Percentiles rank a stretch among this genome's conserved stretches.
Conservation (phyloP, 2,329 filamentous ascomycete genomes). For the Phialophora macrospora region DNA sequence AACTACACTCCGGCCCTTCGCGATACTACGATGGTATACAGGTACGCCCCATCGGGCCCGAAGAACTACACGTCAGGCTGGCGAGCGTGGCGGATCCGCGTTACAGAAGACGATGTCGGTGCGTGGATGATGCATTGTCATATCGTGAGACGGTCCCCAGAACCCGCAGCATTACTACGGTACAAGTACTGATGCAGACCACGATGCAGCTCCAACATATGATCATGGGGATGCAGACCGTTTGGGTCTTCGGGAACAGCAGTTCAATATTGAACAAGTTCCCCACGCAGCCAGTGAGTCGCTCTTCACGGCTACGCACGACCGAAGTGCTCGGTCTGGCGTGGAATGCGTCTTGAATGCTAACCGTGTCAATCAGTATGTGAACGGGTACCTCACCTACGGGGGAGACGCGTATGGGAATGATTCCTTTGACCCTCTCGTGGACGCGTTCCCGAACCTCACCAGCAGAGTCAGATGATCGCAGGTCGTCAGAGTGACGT, state of each 20-base stretch:
- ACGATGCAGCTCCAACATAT: conserved; percentile 43
- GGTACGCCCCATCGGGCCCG: conserved; percentile 53
- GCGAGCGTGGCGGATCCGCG: conserved; percentile 65
- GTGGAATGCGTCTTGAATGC: neutral
- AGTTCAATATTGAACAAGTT: conserved; percentile 45
- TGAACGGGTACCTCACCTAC: conserved; percentile 51
- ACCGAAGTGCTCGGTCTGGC: no score
- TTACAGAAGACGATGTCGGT: conserved; percentile 53
- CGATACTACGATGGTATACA: conserved; percentile 61
- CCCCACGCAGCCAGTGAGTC: conserved; percentile 36
- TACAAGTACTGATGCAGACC: conserved; percentile 40
- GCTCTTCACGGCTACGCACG: neutral
- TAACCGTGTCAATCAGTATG: conserved; percentile 33
- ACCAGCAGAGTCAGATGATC: neutral
- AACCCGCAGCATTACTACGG: conserved; percentile 55
- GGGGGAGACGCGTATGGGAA: conserved; percentile 53
- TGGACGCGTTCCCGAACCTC: conserved; percentile 5
- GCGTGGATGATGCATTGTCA: conserved; percentile 60
- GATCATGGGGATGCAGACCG: conserved; percentile 39
- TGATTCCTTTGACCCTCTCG: conserved; percentile 37
- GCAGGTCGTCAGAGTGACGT: no score
- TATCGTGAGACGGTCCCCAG: conserved; percentile 35
- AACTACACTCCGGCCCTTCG: conserved; percentile 49
- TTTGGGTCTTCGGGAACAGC: conserved; percentile 54
- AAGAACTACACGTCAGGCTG: conserved; percentile 58